These are phyloP conservation scores for Didymella pinodella DNA, from an alignment of 2,329 filamentous ascomycete species.

Conservation along the genomic window DNA sequence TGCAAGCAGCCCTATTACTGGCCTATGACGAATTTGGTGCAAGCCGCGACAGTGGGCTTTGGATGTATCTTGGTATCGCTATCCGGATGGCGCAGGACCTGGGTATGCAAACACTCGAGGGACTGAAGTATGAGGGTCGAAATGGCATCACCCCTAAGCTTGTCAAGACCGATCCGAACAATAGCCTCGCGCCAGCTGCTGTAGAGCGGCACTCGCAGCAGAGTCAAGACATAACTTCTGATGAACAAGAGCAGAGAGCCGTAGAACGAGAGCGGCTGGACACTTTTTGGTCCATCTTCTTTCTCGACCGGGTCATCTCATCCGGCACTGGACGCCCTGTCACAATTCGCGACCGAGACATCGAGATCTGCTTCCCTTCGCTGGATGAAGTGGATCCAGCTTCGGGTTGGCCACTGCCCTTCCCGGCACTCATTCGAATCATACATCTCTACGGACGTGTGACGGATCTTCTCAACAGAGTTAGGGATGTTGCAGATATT, in stretches of 20 bases:
- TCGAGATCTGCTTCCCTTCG: conserved; percentile 75
- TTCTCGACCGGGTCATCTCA: conserved; percentile 86
- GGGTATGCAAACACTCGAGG: conserved; percentile 82
- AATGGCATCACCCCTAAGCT: conserved; percentile 64
- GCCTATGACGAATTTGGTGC: conserved; percentile 91
- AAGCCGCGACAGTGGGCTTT: conserved; percentile 85
- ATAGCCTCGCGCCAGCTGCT: conserved; percentile 59
- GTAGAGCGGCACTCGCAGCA: conserved; percentile 60
- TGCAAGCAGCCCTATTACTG: conserved; percentile 83
- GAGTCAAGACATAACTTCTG: conserved; percentile 47
- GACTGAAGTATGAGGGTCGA: conserved; percentile 67
- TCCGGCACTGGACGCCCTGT: conserved; percentile 86
- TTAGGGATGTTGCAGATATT: conserved; percentile 75
- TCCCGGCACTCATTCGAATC: conserved; percentile 81
- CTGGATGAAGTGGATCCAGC: conserved; percentile 61
- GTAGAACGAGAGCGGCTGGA: conserved; percentile 84
- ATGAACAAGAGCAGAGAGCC: conserved; percentile 64
- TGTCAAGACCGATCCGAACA: conserved; percentile 53
- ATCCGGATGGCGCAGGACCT: conserved; percentile 84
- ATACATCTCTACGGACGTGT: conserved; percentile 86
- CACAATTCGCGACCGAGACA: conserved; percentile 83
- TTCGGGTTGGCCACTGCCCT: conserved; percentile 77
- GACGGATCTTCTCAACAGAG: conserved; percentile 83
- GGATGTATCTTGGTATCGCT: conserved; percentile 91
- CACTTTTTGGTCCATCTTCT: conserved; percentile 90